Evolutionary conservation across 441 rosid genomes (phyloP).

Genomic region (Biscutella laevigata): DNA sequence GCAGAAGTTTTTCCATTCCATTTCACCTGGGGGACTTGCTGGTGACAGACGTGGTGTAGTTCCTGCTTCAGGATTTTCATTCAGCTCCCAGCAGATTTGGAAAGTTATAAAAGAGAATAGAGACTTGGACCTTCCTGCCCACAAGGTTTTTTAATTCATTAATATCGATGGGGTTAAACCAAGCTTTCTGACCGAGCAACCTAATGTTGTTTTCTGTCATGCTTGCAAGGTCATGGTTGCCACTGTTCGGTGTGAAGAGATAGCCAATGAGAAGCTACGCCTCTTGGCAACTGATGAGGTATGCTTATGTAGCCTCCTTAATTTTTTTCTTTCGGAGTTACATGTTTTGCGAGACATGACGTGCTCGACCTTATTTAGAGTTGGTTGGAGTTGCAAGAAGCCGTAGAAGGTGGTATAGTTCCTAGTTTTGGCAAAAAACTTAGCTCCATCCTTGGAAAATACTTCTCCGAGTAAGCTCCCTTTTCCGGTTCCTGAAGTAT

Average conservation of each 20-base stretch:
- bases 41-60: conserved; percentile 71
- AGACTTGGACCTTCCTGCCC: conserved; percentile 88
- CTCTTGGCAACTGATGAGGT: conserved; percentile 46
- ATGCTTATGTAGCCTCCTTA: conserved; percentile 8
- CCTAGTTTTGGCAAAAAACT: conserved; percentile 67
- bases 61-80: conserved; percentile 86
- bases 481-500: not conserved
- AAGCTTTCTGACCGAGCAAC: not conserved
- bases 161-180: conserved; percentile 3
- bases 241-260: conserved; percentile 74
- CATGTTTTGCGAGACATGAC: conserved; percentile 11
- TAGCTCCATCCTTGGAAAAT: conserved; percentile 46
- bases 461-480: conserved; percentile 59
- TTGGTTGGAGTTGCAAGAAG: conserved; percentile 58
- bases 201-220: conserved; percentile 4
- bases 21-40: conserved; percentile 77
- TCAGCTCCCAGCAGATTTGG: conserved; percentile 77
- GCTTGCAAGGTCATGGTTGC: conserved; percentile 78
- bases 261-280: conserved; percentile 49
- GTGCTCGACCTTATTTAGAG: conserved; percentile 30
- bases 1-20: conserved; percentile 63
- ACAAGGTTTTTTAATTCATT: conserved; percentile 42
- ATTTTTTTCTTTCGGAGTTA: not conserved
- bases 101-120: conserved; percentile 71
- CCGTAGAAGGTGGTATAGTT: conserved; percentile 50